Evolutionary conservation across 805 yeast species (phyloP).

Genomic region (Millerago galiae): DNA sequence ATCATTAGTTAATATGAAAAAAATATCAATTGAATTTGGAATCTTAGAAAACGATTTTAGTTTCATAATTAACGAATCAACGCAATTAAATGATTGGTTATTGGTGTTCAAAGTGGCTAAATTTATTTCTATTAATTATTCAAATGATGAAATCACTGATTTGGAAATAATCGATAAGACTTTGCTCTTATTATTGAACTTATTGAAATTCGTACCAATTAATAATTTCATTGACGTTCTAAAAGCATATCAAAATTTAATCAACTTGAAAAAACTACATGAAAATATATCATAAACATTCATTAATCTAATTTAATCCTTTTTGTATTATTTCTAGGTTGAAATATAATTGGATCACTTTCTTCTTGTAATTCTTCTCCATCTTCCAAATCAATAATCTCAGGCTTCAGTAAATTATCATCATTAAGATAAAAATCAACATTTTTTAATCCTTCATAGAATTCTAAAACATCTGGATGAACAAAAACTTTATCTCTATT

Average conservation of each 20-base stretch:
- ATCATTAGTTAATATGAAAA: not conserved
- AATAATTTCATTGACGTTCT: constrained; percentile 3
- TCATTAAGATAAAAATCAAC: constrained; percentile 23
- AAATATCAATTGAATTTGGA: constrained; percentile 7
- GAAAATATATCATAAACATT: not conserved
- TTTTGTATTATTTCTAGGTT: not conserved
- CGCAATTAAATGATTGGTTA: constrained; percentile 43
- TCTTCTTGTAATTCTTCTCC: not conserved
- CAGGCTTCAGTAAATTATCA: not conserved
- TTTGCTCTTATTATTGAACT: constrained; percentile 1
- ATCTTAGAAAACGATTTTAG: constrained; percentile 4
- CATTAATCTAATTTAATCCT: not conserved
- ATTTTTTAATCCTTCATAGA: constrained; percentile 46
- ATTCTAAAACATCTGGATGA: constrained; percentile 62
- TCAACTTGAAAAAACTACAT: not conserved
- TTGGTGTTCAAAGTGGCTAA: constrained; percentile 23
- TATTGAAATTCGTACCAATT: constrained; percentile 7
- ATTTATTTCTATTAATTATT: constrained; percentile 4
- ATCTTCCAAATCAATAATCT: not conserved
- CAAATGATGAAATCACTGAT: constrained; percentile 2
- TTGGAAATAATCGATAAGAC: not conserved
- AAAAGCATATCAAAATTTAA: constrained; percentile 2
- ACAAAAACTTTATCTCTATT: constrained; percentile 56
- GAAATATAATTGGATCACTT: not conserved
- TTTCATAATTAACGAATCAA: constrained; percentile 5